Evolutionary conservation across 2,329 filamentous ascomycete genomes (phyloP).

Genomic region (Colletotrichum lupini): DNA sequence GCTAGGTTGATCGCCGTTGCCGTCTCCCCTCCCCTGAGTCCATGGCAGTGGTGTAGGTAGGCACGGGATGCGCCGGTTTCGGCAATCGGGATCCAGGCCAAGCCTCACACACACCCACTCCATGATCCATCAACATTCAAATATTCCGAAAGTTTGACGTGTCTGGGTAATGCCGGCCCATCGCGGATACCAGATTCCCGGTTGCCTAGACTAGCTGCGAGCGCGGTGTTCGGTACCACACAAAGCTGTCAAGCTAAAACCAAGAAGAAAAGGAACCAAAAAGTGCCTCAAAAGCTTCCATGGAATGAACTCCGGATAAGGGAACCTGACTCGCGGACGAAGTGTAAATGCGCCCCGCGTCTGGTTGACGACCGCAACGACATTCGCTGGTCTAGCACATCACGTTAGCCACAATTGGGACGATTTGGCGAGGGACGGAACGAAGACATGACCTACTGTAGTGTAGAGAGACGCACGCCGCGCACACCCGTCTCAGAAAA

Average conservation of each 20-base stretch:
- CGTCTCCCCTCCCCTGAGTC: neutral
- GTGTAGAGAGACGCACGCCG: no score
- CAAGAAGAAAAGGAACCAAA: neutral
- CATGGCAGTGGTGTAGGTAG: neutral
- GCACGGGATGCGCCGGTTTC: constrained; percentile 15
- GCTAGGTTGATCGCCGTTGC: constrained; percentile 22
- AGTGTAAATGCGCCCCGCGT: neutral
- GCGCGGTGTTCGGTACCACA: neutral
- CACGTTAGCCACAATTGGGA: neutral
- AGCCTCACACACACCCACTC: neutral
- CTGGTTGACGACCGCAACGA: neutral
- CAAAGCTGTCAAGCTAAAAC: neutral
- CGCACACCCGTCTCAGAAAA: neutral
- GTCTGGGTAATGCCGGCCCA: constrained; percentile 11
- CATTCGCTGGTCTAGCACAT: neutral
- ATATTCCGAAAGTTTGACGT: neutral
- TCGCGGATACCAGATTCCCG: constrained; percentile 10
- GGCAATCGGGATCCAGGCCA: neutral
- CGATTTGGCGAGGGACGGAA: neutral
- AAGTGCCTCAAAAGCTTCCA: neutral
- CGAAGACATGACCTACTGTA: neutral
- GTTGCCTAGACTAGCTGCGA: constrained; percentile 5
- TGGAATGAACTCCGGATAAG: neutral
- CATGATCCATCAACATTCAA: neutral
- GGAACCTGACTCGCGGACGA: constrained; percentile 13